A percentile compares a stretch with the other conserved stretches of the same genome.
phyloP scores from a whole-genome alignment of 805 yeast genomes.

The Kuraishia borneana region DNA sequence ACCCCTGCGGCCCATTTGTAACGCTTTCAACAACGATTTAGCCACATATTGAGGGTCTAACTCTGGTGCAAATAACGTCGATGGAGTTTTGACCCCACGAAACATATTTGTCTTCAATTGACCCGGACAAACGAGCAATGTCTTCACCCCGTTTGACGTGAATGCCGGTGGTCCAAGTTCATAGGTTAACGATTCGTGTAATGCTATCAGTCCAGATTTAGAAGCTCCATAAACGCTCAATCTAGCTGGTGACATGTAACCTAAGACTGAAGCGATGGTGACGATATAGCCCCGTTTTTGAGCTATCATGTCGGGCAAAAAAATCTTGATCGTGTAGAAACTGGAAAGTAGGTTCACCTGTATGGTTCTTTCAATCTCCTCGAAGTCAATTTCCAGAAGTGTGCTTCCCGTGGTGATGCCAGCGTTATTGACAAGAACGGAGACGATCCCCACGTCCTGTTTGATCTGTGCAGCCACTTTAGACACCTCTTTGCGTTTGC shows the following conservation, averaged over 20 bases:
- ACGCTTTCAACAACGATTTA: constrained; percentile 35
- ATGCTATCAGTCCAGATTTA: constrained; percentile 74
- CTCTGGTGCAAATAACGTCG: constrained; percentile 70
- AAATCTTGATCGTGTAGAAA: constrained; percentile 56
- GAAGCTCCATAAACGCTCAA: constrained; percentile 84
- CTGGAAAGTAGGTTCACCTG: constrained; percentile 62
- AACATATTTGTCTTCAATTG: constrained; percentile 75
- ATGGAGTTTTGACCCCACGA: constrained; percentile 62
- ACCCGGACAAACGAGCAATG: constrained; percentile 79
- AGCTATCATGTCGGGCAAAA: constrained; percentile 62
- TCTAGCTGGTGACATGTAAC: constrained; percentile 75
- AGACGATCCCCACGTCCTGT: constrained; percentile 43
- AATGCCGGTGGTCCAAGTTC: constrained; percentile 48
- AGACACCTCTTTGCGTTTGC: constrained; percentile 34
- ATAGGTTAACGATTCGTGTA: constrained; percentile 72
- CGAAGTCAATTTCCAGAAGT: constrained; percentile 39
- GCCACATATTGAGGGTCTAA: constrained; percentile 65
- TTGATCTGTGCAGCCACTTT: constrained; percentile 27
- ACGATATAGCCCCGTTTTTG: constrained; percentile 62
- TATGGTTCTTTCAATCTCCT: constrained; percentile 51
- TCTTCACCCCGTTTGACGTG: constrained; percentile 43
- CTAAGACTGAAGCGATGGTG: constrained; percentile 76
- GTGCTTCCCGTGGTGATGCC: constrained; percentile 57
- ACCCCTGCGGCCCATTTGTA: constrained; percentile 53
- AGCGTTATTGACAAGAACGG: constrained; percentile 77